A percentile compares a stretch with the other conserved stretches of the same genome.
Conservation (phyloP, 2,329 filamentous ascomycete genomes). For the Neofusicoccum ribis region DNA sequence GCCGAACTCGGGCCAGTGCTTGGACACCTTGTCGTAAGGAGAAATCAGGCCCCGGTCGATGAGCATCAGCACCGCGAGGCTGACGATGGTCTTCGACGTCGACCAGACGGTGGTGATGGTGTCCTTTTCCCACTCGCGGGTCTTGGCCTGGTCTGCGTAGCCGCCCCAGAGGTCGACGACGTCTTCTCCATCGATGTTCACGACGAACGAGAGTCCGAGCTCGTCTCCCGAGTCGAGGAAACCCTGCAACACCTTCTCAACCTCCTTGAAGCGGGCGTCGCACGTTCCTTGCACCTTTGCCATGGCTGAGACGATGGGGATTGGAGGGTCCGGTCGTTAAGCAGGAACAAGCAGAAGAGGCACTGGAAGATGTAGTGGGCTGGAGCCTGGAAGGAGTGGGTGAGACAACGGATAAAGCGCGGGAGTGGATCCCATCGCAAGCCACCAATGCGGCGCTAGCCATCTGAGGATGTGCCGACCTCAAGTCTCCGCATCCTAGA, state of each 20-base stretch:
- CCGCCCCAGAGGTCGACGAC: slow-evolving; percentile 51
- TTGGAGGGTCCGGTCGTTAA: no score
- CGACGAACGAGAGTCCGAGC: slow-evolving; percentile 46
- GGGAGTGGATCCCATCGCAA: no score
- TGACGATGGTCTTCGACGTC: slow-evolving; percentile 29
- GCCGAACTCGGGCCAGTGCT: slow-evolving; percentile 38
- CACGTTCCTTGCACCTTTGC: slow-evolving; percentile 37
- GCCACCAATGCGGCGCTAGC: no score
- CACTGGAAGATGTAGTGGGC: no score
- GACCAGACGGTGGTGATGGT: slow-evolving; percentile 25
- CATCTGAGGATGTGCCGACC: no score
- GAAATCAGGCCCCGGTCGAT: slow-evolving; percentile 31
- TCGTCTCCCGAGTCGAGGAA: slow-evolving; percentile 43
- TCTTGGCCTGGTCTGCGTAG: slow-evolving; percentile 32
- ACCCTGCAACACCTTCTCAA: slow-evolving; percentile 38
- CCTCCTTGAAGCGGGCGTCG: slow-evolving; percentile 38
- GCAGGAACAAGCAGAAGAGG: no score
- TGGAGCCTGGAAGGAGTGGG: no score
- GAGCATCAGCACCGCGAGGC: slow-evolving; percentile 29
- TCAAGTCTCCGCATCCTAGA: no score
- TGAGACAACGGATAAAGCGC: no score
- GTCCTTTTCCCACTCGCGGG: slow-evolving; percentile 40
- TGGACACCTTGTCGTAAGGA: slow-evolving; percentile 28
- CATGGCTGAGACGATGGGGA: not conserved
- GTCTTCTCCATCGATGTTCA: slow-evolving; percentile 44